Conservation (phyloP, 164 flowering plant species). For the Vitis riparia region DNA sequence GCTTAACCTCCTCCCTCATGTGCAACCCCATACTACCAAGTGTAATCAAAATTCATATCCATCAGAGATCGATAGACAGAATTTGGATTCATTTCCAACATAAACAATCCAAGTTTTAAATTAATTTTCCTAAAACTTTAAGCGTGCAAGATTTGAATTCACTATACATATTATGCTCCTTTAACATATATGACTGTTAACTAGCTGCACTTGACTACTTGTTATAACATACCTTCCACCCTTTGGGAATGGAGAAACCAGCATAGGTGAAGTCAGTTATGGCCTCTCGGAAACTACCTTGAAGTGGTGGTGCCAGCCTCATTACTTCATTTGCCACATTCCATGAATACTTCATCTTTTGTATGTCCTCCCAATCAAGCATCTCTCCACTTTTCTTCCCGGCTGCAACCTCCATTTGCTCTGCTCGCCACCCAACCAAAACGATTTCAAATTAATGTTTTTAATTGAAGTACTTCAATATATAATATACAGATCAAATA, state of each 20-base stretch:
- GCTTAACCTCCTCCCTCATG: too few species aligned
- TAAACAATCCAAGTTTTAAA: neutral
- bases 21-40: too few species aligned
- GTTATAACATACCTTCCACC: slow-evolving; percentile 49
- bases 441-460: neutral
- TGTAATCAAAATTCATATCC: too few species aligned
- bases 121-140: neutral
- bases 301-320: slow-evolving; percentile 50
- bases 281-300: slow-evolving; percentile 53
- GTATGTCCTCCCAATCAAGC: slow-evolving; percentile 48
- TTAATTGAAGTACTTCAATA: neutral
- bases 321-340: slow-evolving; percentile 52
- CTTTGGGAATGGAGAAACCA: slow-evolving; percentile 59
- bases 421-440: slow-evolving; percentile 12
- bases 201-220: neutral
- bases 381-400: slow-evolving; percentile 33
- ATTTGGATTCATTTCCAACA: too few species aligned
- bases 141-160: too few species aligned
- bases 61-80: too few species aligned
- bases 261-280: slow-evolving; percentile 37
- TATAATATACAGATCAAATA: neutral
- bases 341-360: slow-evolving; percentile 61
- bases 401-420: slow-evolving; percentile 46
- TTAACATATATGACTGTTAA: too few species aligned
- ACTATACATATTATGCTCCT: too few species aligned